Conservation (phyloP, 441 rosid genomes). For the Gossypium laxum region DNA sequence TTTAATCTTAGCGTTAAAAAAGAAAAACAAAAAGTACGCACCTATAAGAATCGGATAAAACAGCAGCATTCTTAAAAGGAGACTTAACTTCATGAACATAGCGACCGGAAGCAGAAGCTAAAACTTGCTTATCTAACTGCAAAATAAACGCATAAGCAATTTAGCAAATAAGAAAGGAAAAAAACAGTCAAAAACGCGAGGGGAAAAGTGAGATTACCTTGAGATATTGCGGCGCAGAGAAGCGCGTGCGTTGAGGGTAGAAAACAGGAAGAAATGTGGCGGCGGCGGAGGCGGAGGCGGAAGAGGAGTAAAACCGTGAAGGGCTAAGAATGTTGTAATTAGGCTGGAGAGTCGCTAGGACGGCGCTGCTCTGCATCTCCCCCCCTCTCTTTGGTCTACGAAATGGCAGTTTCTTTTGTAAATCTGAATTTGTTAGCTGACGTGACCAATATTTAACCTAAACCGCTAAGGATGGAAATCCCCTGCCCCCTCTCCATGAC, state of each 20-base stretch:
- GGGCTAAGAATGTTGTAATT: conserved; percentile 29
- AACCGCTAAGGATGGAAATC: too few relatives aligned
- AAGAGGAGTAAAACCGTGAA: conserved; percentile 22
- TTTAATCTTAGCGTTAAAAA: background rate
- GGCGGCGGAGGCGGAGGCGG: background rate
- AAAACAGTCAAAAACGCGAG: background rate
- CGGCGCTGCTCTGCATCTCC: conserved; percentile 39
- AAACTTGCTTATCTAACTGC: conserved; percentile 31
- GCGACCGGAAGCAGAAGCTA: conserved; percentile 16
- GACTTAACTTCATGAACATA: conserved; percentile 25
- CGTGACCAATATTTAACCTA: too few relatives aligned
- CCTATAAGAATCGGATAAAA: conserved; percentile 44
- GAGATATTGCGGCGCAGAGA: conserved; percentile 24
- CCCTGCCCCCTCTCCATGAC: too few relatives aligned
- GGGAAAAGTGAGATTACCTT: conserved; percentile 25
- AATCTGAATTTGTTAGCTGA: too few relatives aligned
- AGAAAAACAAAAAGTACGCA: background rate
- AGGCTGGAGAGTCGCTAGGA: conserved; percentile 22
- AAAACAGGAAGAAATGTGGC: conserved; percentile 10
- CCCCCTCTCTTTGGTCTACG: background rate
- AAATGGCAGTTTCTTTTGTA: background rate
- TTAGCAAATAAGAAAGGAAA: background rate
- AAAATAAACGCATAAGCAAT: background rate
- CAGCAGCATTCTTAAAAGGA: conserved; percentile 30
- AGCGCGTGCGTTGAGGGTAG: conserved; percentile 3